Base-by-base conservation (phyloP, 2,329 filamentous ascomycete species). In the Sarocladium brachiariae region DNA sequence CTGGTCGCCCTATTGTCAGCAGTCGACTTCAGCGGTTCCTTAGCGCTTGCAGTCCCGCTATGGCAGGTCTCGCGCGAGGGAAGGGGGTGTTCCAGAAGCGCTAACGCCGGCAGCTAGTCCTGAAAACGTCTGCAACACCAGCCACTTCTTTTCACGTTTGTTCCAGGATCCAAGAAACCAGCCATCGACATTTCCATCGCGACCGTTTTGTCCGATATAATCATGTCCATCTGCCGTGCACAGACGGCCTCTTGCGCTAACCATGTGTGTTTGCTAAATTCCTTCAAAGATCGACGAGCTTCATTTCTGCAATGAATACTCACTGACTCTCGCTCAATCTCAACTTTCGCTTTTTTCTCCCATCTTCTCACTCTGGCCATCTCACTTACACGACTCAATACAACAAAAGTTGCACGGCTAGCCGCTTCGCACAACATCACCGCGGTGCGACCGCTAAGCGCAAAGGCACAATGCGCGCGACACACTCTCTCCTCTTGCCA, bases 401-500 rank as follows among this genome's bases (percentile, higher is more conserved):
- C 33, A 49, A 14, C 14, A 24, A 5, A 30, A 37, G 30, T 49
- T 49, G 37, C 46, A 37, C 46, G 27, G 34, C 8, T 19, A 39
- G 35, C 35, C 35, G 8, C 35, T 4, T 39, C 18, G 16, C 35
- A 10, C 11, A 13, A 8, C 7, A 13, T 18, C n/a, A 6, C 33
- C 16, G 11, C 39, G 23, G 39, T 43, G 39, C 39, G 6, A 19
- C 27, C 14, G 43, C 43, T n/a, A 33, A 33, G 2, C 24, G 34
- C 46, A 49, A 18, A 6, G 37, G 4, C 33, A 35, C 30, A 23
- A 35, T 69, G 66, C 65, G 62, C 37, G 56, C 56, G 39, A 57
- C 56, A 25, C 49, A 63, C 43, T 54, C 61, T 24, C 35, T 68
- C 27, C 50, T 65, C 47, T 51, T 66, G 53, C 59, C 61, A 38